Conservation (phyloP, 2,329 filamentous ascomycete species). For the Colletotrichum chrysophilum region DNA sequence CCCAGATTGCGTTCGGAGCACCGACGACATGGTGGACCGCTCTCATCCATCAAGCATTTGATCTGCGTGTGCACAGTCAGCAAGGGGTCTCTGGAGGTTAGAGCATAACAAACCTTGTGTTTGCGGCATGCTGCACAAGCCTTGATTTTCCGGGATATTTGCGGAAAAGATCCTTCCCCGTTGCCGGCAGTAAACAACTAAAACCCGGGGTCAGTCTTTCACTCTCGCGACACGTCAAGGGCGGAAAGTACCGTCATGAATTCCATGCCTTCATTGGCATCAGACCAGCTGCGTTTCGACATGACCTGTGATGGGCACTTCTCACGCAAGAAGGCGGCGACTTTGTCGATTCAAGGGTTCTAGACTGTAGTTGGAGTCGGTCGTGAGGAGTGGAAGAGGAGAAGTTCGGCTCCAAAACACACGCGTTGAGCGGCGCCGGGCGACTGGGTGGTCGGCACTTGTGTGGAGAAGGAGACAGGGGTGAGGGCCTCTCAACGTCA, state of each 20-base stretch:
- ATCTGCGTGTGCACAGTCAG: conserved; percentile 30
- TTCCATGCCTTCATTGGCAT: conserved; percentile 16
- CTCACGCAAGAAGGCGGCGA: neutral
- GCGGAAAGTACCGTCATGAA: neutral
- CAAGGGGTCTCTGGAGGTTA: neutral
- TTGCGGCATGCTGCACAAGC: conserved; percentile 45
- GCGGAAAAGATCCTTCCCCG: conserved; percentile 27
- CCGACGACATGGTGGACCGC: conserved; percentile 41
- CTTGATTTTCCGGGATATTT: conserved; percentile 45
- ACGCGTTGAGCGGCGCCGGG: neutral
- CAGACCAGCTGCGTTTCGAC: conserved; percentile 23
- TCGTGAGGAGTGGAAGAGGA: conserved; percentile 8
- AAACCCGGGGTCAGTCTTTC: neutral
- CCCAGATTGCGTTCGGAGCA: conserved; percentile 40
- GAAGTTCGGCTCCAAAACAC: neutral
- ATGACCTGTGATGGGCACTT: neutral
- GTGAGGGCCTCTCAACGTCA: neutral
- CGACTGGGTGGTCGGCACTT: neutral
- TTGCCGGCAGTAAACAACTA: conserved; percentile 17
- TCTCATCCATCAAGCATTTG: conserved; percentile 46
- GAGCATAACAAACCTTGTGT: conserved; percentile 37
- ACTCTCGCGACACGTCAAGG: neutral
- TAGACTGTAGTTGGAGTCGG: neutral
- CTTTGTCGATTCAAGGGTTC: neutral
- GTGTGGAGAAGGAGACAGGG: conserved; percentile 6